A percentile compares a stretch with the other conserved stretches of the same genome.
phyloP scores from a whole-genome alignment of 2,329 filamentous ascomycete genomes.

The Chalaropsis ovoidea region DNA sequence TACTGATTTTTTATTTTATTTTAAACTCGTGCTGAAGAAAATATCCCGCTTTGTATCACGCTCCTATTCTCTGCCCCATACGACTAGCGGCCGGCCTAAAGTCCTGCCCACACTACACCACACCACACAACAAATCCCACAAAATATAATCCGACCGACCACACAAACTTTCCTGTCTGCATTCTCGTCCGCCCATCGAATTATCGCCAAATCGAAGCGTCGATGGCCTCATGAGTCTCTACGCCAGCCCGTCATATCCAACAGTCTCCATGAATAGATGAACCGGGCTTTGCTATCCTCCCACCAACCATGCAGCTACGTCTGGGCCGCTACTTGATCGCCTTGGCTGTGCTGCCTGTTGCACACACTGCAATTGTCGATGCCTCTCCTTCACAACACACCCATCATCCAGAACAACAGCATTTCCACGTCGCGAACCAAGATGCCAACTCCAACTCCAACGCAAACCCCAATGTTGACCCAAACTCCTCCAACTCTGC shows the following conservation, averaged over 20 bases:
- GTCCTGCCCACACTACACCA: not conserved
- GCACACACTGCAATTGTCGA: conserved; percentile 25
- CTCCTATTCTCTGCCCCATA: conserved; percentile 5
- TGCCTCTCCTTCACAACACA: conserved; percentile 22
- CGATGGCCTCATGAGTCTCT: conserved; percentile 25
- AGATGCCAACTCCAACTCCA: conserved; percentile 8
- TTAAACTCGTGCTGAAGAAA: not conserved
- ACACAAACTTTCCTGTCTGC: not conserved
- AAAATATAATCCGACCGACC: conserved; percentile 8
- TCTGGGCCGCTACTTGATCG: conserved; percentile 24
- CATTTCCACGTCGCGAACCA: conserved; percentile 2
- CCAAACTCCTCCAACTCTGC: conserved; percentile 1
- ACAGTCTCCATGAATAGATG: conserved; percentile 24
- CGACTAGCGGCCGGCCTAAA: conserved; percentile 1
- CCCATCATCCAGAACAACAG: conserved; percentile 17
- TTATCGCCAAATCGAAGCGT: conserved; percentile 17
- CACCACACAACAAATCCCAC: conserved; percentile 7
- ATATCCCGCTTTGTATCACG: not conserved
- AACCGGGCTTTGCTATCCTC: conserved; percentile 17
- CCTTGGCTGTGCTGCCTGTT: conserved; percentile 25
- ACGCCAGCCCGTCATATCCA: conserved; percentile 18
- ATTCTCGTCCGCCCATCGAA: not conserved
- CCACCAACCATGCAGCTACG: conserved; percentile 25
- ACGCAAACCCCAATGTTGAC: conserved; percentile 1
- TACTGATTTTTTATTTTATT: not conserved